phyloP scores from a whole-genome alignment of 192 early-diverging fungal genomes.

The Dissophora ornata region DNA sequence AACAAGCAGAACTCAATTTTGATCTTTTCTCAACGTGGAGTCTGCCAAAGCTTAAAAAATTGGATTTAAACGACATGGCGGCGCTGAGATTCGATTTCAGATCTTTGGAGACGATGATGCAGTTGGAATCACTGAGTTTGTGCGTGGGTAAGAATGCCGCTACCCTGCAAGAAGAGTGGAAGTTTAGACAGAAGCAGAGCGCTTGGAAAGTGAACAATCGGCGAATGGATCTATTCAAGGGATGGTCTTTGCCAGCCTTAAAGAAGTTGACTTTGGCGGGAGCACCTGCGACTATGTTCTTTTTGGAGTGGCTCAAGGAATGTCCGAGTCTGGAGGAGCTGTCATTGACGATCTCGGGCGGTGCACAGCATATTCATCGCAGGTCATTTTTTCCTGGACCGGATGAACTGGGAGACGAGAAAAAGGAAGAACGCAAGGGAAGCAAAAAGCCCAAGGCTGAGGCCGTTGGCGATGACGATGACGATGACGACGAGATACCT shows the following conservation, averaged over 20 bases:
- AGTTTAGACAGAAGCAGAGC: too few species aligned
- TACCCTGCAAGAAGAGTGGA: too few species aligned
- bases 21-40: constrained; percentile 6
- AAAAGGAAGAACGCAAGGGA: too few species aligned
- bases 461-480: background rate
- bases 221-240: background rate
- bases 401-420: too few species aligned
- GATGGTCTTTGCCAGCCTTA: constrained; percentile 16
- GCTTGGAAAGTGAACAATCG: too few species aligned
- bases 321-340: constrained; percentile 7
- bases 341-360: background rate
- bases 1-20: background rate
- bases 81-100: constrained; percentile 29
- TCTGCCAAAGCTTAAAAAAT: constrained; percentile 3
- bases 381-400: background rate
- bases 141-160: background rate
- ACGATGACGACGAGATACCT: background rate
- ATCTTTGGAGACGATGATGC: constrained; percentile 14
- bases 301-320: constrained; percentile 12
- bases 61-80: background rate
- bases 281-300: constrained; percentile 5
- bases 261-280: constrained; percentile 4
- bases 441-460: background rate
- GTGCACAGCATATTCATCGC: background rate
- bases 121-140: background rate